Evolutionary conservation across 2,329 filamentous ascomycete species (phyloP).

Genomic region (Hymenoscyphus occultus): DNA sequence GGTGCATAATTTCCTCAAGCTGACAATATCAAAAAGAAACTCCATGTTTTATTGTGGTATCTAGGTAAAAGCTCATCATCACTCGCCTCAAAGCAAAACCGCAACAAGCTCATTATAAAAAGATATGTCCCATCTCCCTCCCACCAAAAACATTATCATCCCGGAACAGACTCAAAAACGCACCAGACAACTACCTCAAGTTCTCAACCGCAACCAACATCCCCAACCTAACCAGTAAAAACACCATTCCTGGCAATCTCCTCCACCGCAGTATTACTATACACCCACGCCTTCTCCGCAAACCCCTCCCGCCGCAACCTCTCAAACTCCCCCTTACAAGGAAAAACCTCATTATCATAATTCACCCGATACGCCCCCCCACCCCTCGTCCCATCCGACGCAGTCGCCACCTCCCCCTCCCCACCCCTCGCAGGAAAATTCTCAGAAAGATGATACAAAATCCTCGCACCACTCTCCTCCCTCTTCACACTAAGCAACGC

Average conservation of each 20-base stretch:
- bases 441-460: slow-evolving; percentile 29
- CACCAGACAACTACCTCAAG: not conserved
- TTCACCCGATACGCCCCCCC: slow-evolving; percentile 31
- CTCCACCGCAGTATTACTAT: slow-evolving; percentile 30
- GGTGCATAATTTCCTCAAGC: not conserved
- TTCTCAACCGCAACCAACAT: not conserved
- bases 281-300: slow-evolving; percentile 26
- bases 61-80: not conserved
- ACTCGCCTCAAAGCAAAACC: slow-evolving; percentile 16
- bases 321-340: slow-evolving; percentile 21
- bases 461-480: slow-evolving; percentile 35
- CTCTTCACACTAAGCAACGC: slow-evolving; percentile 28
- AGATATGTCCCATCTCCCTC: not conserved
- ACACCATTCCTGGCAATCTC: slow-evolving; percentile 23
- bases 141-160: not conserved
- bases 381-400: slow-evolving; percentile 27
- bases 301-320: slow-evolving; percentile 24
- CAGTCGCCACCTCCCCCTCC: slow-evolving; percentile 1
- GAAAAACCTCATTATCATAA: slow-evolving; percentile 16
- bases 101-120: not conserved
- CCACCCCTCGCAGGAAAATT: slow-evolving; percentile 24
- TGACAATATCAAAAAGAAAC: not conserved
- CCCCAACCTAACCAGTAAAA: not conserved
- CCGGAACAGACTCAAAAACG: not conserved
- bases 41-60: slow-evolving; percentile 3